Percentiles rank a stretch among this genome's conserved stretches.
Conservation (phyloP, 2,329 filamentous ascomycete genomes). For the Drechslerella dactyloides region DNA sequence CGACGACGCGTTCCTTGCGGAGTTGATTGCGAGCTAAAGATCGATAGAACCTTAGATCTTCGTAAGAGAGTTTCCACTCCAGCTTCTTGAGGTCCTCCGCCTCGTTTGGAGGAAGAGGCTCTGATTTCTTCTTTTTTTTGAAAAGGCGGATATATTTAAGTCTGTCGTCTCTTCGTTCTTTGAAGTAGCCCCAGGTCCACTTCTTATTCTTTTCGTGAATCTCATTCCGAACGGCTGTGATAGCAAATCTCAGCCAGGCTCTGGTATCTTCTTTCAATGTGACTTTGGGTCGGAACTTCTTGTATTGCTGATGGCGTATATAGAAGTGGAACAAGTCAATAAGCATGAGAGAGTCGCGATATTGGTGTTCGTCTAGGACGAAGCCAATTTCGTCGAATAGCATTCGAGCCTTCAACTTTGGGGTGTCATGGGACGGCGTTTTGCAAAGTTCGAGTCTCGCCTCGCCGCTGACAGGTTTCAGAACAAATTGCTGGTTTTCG, state of each 20-base stretch:
- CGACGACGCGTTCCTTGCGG: conserved; percentile 89
- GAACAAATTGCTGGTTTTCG: conserved; percentile 82
- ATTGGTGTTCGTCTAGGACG: conserved; percentile 96
- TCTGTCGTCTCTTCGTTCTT: conserved; percentile 87
- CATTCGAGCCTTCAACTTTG: conserved; percentile 87
- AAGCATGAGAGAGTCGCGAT: conserved; percentile 96
- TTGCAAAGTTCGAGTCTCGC: conserved; percentile 96
- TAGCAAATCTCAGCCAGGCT: conserved; percentile 92
- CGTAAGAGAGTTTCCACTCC: conserved; percentile 87
- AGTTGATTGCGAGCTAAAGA: conserved; percentile 92
- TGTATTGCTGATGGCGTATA: conserved; percentile 95
- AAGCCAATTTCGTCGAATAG: conserved; percentile 97
- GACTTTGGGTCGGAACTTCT: conserved; percentile 84
- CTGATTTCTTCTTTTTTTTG: conserved; percentile 82
- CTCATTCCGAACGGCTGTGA: conserved; percentile 84
- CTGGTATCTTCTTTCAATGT: conserved; percentile 85
- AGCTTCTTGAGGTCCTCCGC: conserved; percentile 74
- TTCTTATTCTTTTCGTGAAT: conserved; percentile 91
- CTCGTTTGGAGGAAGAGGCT: conserved; percentile 72
- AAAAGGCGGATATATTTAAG: conserved; percentile 89
- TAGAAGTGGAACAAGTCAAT: conserved; percentile 99
- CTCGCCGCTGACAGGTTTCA: conserved; percentile 93
- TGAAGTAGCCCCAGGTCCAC: conserved; percentile 97
- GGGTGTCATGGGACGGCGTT: conserved; percentile 76
- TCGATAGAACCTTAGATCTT: conserved; percentile 96